A percentile compares a stretch with the other conserved stretches of the same genome.
Conservation (phyloP, 1,139 yeast species). For the Pichia cactophila region DNA sequence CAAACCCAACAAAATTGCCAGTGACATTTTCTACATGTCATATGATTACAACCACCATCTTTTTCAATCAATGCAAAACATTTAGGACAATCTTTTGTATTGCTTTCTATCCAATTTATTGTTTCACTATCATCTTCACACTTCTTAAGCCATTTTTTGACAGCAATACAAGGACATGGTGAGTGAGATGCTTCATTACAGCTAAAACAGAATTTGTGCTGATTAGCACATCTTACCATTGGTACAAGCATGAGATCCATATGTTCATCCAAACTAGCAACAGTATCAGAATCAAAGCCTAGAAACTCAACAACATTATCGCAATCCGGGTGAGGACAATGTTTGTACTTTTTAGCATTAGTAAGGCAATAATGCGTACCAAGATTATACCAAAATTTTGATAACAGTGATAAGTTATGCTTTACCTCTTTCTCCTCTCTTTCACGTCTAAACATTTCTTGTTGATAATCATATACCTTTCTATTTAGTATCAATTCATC, state of each 20-base stretch:
- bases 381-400: constrained; percentile 22
- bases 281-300: constrained; percentile 28
- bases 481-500: background rate
- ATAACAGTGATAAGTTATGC: constrained; percentile 19
- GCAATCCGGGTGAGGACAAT: constrained; percentile 93
- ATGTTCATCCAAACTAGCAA: constrained; percentile 30
- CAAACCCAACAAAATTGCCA: constrained; percentile 95
- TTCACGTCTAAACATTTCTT: constrained; percentile 18
- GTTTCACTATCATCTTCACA: constrained; percentile 88
- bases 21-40: constrained; percentile 75
- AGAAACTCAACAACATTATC: constrained; percentile 46
- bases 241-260: constrained; percentile 40
- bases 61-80: constrained; percentile 52
- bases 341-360: constrained; percentile 40
- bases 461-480: constrained; percentile 22
- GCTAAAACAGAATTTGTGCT: constrained; percentile 70
- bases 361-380: constrained; percentile 48
- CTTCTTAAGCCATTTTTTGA: constrained; percentile 67
- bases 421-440: constrained; percentile 16
- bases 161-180: constrained; percentile 74
- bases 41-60: constrained; percentile 95
- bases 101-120: constrained; percentile 78
- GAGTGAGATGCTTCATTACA: constrained; percentile 72
- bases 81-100: constrained; percentile 78
- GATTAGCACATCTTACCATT: constrained; percentile 57